Evolutionary conservation across 176 grass and related monocot genomes (phyloP).

Genomic region (Areca catechu): DNA sequence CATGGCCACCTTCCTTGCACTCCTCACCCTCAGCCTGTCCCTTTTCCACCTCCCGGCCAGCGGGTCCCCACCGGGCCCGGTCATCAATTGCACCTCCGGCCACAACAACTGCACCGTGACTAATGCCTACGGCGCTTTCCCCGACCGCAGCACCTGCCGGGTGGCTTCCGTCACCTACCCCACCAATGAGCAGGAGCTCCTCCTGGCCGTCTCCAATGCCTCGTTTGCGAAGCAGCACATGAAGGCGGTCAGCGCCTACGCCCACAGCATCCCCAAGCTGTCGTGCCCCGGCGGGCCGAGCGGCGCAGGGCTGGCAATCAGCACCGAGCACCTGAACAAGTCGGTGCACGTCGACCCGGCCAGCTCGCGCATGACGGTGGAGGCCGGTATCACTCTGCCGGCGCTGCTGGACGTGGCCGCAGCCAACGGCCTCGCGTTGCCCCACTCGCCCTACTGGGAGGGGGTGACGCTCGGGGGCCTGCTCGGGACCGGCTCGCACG

Average conservation of each 20-base stretch:
- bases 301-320: constrained; percentile 8
- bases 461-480: constrained; percentile 51
- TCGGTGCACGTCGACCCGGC: constrained; percentile 14
- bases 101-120: constrained; percentile 10
- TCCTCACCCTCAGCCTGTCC: not conserved
- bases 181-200: constrained; percentile 9
- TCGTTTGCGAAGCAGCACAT: constrained; percentile 2
- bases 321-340: constrained; percentile 12
- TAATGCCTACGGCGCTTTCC: constrained; percentile 11
- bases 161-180: constrained; percentile 12
- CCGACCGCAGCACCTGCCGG: constrained; percentile 15
- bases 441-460: constrained; percentile 49
- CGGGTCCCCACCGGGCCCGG: constrained; percentile 2
- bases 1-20: not conserved
- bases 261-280: constrained; percentile 17
- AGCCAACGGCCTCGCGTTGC: constrained; percentile 30
- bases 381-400: constrained; percentile 30
- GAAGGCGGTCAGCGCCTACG: constrained; percentile 14
- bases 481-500: constrained; percentile 46
- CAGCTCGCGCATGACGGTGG: constrained; percentile 17
- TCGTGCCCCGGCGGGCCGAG: constrained; percentile 9
- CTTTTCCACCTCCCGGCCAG: not conserved
- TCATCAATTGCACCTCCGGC: constrained; percentile 1
- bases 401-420: constrained; percentile 38
- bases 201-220: constrained; percentile 7